Evolutionary conservation across 2,329 filamentous ascomycete genomes (phyloP).

Genomic region (Aureobasidium uvarum): DNA sequence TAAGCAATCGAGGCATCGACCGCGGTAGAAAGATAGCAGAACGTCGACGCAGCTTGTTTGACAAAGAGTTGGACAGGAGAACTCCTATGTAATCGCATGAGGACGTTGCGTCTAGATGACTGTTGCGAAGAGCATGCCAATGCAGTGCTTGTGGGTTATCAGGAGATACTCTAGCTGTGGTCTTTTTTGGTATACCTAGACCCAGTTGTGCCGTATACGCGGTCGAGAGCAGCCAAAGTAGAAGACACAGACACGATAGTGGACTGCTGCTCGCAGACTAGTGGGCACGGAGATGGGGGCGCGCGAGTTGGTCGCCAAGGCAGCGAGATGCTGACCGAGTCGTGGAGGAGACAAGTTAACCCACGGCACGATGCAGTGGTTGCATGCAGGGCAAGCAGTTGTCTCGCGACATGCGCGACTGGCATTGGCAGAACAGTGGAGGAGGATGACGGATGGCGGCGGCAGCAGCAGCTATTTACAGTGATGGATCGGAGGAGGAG

Average conservation of each 20-base stretch:
- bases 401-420: conserved; percentile 12
- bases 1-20: conserved; percentile 16
- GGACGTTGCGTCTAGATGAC: conserved; percentile 3
- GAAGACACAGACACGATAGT: conserved; percentile 3
- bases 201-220: conserved; percentile 12
- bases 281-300: conserved; percentile 7
- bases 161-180: not conserved
- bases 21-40: conserved; percentile 5
- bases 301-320: conserved; percentile 21
- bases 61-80: not conserved
- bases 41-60: conserved; percentile 19
- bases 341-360: conserved; percentile 5
- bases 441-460: conserved; percentile 16
- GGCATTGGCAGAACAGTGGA: conserved; percentile 10
- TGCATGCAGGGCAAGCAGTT: conserved; percentile 16
- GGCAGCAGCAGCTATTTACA: conserved; percentile 20
- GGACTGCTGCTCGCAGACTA: conserved; percentile 10
- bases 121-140: not conserved
- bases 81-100: not conserved
- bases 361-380: conserved; percentile 17
- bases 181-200: not conserved
- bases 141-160: not conserved
- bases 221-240: not conserved
- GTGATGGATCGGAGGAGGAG: not conserved
- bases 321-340: conserved; percentile 16